Conservation (phyloP, 768 basidiomycete genomes). For the Rhodosporidiobolus sp. region DNA sequence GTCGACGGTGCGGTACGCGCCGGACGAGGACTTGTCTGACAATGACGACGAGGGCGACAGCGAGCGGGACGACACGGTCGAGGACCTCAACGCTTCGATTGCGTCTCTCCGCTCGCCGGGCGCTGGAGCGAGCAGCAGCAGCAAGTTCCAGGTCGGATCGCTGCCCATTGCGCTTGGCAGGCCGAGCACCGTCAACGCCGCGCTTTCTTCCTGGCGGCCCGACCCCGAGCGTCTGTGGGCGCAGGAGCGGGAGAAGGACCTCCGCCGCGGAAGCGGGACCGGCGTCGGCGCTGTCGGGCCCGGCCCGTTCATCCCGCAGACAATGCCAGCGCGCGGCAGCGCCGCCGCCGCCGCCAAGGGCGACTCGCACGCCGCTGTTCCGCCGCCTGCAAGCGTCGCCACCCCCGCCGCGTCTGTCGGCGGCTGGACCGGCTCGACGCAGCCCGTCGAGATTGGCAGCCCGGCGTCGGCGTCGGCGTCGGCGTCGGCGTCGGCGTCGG, state of each 20-base stretch:
- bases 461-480: neutral
- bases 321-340: too few species aligned
- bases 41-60: neutral
- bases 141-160: slow-evolving; percentile 21
- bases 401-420: neutral
- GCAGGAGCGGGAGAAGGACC: slow-evolving; percentile 14
- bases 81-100: neutral
- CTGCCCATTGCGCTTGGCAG: slow-evolving; percentile 34
- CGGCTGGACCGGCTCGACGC: neutral
- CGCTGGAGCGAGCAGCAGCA: too few species aligned
- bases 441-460: slow-evolving; percentile 16
- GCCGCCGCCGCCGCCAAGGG: neutral
- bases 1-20: too few species aligned
- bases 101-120: neutral
- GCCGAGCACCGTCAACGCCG: neutral
- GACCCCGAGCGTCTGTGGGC: slow-evolving; percentile 34
- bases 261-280: neutral
- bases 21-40: neutral
- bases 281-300: neutral
- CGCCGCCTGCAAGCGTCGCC: neutral
- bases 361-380: neutral
- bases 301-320: too few species aligned
- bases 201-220: slow-evolving; percentile 23
- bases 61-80: neutral
- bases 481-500: neutral